Base-by-base conservation (phyloP, 1,284 basidiomycete species). In the Cerrena zonata region DNA sequence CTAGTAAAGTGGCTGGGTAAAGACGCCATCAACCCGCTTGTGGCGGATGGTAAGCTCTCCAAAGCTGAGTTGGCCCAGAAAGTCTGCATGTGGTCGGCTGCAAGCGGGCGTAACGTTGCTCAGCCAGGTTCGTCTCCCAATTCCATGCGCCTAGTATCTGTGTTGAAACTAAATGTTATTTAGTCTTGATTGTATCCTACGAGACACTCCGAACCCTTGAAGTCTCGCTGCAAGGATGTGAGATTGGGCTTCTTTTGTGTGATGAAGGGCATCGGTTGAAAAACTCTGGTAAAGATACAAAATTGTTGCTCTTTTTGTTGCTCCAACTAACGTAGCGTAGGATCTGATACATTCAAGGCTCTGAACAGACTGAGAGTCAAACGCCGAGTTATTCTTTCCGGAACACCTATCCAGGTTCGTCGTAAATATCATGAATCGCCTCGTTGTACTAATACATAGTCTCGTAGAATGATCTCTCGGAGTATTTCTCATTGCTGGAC, bases 111-210 rank as follows among this genome's bases (percentile, higher is more conserved):
- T 52, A 91, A 89, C 60, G 86, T 96, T 47, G 88, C 90, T 2
- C 85, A 93, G 55, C 94, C 93, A 67, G 89, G 92, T 91, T 59
- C 43, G 77, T 61, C 10, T n/a, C 38, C 47, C 27, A 24, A 36
- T 11, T 22, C 5, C 18, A 34, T n/a, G 2, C 39, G n/a, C 10
- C 27, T n/a, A n/a, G n/a, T n/a, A n/a, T n/a, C n/a, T n/a, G n/a
- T n/a, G n/a, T n/a, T n/a, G n/a, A n/a, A n/a, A 21, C n/a, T 13
- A 52, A 41, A 25, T 40, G 11, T 15, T n/a, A 2, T 15, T 3
- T 43, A 94, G 95, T 99, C 42, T 93, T 99, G 91, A 98, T 99
- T 58, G 95, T 97, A 1, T 99, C 96, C 0, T 99, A 99, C 61
- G 95, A 99, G 67, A 97, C 94, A 0, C 76, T 99, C 45, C 83